phyloP scores from a whole-genome alignment of 169 alveolate genomes.

The Plasmodium cynomolgi region DNA sequence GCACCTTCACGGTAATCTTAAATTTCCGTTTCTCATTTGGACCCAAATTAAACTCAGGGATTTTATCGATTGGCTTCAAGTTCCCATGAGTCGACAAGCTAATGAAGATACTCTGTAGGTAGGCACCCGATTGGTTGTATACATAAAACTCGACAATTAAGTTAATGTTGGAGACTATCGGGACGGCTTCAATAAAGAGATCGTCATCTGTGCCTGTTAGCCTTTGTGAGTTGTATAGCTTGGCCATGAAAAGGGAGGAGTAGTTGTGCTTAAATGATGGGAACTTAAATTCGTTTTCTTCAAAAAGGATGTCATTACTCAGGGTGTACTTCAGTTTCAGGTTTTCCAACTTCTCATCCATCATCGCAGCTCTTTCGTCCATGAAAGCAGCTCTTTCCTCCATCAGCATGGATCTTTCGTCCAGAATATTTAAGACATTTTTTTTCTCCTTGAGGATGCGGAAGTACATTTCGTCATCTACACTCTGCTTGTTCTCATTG shows the following conservation, averaged over 20 bases:
- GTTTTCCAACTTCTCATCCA: conserved; percentile 46
- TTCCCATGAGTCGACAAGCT: conserved; percentile 91
- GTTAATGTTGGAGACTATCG: conserved; percentile 91
- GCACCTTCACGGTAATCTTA: conserved; percentile 86
- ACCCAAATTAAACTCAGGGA: conserved; percentile 87
- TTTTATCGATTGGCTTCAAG: conserved; percentile 86
- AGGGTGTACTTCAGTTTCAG: conserved; percentile 48
- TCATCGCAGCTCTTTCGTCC: not conserved
- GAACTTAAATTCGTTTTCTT: conserved; percentile 55
- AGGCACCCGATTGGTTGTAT: conserved; percentile 89
- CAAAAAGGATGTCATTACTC: conserved; percentile 62
- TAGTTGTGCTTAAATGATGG: conserved; percentile 12
- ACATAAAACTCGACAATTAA: conserved; percentile 89
- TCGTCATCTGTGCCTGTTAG: conserved; percentile 94
- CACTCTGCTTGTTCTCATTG: conserved; percentile 25
- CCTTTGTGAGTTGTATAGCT: conserved; percentile 54
- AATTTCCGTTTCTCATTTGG: conserved; percentile 85
- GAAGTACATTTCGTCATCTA: conserved; percentile 46
- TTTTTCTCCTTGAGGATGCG: conserved; percentile 56
- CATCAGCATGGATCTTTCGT: not conserved
- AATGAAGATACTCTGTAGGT: conserved; percentile 92
- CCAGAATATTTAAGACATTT: conserved; percentile 29
- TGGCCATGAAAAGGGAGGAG: conserved; percentile 43
- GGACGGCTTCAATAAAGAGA: conserved; percentile 93
- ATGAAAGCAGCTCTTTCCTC: too few species aligned